Conservation (phyloP, 2,329 filamentous ascomycete species). For the Fusarium sp. region DNA sequence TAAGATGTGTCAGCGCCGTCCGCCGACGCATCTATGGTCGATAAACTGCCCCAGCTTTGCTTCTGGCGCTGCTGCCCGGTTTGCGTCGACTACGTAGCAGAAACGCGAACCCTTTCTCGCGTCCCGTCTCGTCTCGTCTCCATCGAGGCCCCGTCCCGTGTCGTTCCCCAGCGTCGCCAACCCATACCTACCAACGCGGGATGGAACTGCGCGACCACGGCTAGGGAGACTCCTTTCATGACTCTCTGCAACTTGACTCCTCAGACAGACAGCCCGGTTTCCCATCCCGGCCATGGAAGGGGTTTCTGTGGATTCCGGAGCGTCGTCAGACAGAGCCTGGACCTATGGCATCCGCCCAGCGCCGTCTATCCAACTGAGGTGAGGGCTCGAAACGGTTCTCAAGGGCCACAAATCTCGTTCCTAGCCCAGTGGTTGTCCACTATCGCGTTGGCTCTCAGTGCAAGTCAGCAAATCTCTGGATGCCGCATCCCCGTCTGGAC, state of each 20-base stretch:
- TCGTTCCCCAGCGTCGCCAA: constrained; percentile 33
- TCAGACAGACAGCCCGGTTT: constrained; percentile 24
- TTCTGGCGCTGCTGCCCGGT: constrained; percentile 17
- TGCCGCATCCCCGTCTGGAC: constrained; percentile 30
- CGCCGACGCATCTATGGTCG: constrained; percentile 11
- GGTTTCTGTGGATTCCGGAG: constrained; percentile 32
- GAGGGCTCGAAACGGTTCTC: constrained; percentile 1
- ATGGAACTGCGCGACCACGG: constrained; percentile 31
- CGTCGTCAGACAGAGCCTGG: constrained; percentile 24
- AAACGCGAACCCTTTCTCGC: constrained; percentile 33
- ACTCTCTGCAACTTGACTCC: constrained; percentile 7
- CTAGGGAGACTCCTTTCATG: constrained; percentile 21
- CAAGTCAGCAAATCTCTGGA: constrained; percentile 31
- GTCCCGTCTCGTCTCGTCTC: constrained; percentile 41
- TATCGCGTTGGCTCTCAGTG: constrained; percentile 27
- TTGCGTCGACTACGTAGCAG: constrained; percentile 8
- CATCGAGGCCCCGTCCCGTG: constrained; percentile 36
- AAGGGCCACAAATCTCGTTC: constrained; percentile 16
- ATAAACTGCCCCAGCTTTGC: constrained; percentile 29
- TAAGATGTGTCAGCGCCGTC: constrained; percentile 27
- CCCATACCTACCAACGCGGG: constrained; percentile 31
- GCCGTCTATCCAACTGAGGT: constrained; percentile 26
- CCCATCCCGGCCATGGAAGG: constrained; percentile 31
- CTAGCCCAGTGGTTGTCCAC: constrained; percentile 28
- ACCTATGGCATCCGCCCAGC: constrained; percentile 26